phyloP scores from a whole-genome alignment of 306 rosid species.

The Inga oerstediana region DNA sequence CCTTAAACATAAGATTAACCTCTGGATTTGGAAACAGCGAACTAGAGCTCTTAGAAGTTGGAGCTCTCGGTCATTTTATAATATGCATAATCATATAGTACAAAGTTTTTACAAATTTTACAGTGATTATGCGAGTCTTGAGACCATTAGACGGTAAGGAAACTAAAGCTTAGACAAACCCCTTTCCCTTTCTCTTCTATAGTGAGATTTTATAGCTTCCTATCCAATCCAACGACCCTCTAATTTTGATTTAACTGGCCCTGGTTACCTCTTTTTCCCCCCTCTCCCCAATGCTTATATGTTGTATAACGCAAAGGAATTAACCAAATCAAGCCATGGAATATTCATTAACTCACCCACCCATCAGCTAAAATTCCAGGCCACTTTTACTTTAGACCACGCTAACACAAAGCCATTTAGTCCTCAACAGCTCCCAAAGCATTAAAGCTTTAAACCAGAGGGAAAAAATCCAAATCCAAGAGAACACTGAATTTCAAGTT shows the following conservation, averaged over 20 bases:
- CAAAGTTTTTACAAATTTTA: not conserved
- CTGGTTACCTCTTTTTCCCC: not conserved
- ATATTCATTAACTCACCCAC: slow-evolving; percentile 1
- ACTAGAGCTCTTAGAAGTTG: not conserved
- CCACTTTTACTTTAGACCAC: not conserved
- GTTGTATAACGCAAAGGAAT: not conserved
- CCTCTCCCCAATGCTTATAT: not conserved
- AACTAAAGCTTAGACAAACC: not conserved
- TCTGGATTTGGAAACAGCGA: not conserved
- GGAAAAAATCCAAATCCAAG: not conserved
- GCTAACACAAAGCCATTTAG: not conserved
- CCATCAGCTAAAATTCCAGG: not conserved
- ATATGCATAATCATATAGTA: not conserved
- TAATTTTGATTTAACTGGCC: not conserved
- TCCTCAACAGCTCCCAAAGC: not conserved
- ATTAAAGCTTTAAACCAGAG: not conserved
- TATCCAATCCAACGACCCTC: not conserved
- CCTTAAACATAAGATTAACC: not conserved
- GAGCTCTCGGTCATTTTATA: not conserved
- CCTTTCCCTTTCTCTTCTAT: not conserved
- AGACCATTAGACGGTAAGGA: not conserved
- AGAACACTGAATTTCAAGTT: not conserved
- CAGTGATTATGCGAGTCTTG: not conserved
- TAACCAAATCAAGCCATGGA: not conserved
- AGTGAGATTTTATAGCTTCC: not conserved